Conservation (phyloP, 2,329 filamentous ascomycete species). For the Botrytis tulipae region DNA sequence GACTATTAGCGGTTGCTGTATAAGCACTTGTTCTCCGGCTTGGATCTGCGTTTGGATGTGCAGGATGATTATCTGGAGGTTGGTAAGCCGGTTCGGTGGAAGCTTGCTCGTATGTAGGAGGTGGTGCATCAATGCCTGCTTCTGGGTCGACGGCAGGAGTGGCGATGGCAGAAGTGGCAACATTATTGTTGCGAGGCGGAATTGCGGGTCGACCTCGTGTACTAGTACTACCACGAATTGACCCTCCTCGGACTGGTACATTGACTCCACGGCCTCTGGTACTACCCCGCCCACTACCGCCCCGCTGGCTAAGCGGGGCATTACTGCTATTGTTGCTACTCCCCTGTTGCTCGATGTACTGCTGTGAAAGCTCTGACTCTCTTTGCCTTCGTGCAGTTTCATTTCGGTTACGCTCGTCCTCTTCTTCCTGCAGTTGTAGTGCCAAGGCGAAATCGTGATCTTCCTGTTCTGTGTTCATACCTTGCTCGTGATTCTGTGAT, state of each 20-base stretch:
- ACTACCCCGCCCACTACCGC: slow-evolving; percentile 28
- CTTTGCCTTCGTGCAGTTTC: slow-evolving; percentile 60
- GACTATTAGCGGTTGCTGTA: slow-evolving; percentile 15
- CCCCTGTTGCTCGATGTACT: slow-evolving; percentile 66
- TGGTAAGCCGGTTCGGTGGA: slow-evolving; percentile 55
- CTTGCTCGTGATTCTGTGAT: slow-evolving; percentile 22
- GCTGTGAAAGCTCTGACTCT: slow-evolving; percentile 68
- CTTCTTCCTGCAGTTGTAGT: slow-evolving; percentile 90
- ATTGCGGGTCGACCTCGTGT: slow-evolving; percentile 21
- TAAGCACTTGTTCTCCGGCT: slow-evolving; percentile 30
- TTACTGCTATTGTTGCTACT: slow-evolving; percentile 37
- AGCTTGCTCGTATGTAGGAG: slow-evolving; percentile 65
- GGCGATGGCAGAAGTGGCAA: slow-evolving; percentile 20
- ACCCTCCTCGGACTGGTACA: slow-evolving; percentile 6
- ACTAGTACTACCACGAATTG: slow-evolving; percentile 16
- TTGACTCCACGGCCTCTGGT: neutral
- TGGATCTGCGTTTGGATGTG: slow-evolving; percentile 37
- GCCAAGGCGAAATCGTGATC: slow-evolving; percentile 84
- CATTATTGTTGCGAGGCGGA: slow-evolving; percentile 19
- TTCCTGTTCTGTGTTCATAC: slow-evolving; percentile 59
- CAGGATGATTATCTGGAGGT: slow-evolving; percentile 47
- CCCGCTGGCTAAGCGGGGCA: slow-evolving; percentile 33
- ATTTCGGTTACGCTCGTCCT: slow-evolving; percentile 71
- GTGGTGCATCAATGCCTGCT: slow-evolving; percentile 53
- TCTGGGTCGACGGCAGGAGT: slow-evolving; percentile 35